A percentile compares a stretch with the other conserved stretches of the same genome.
These are phyloP conservation scores for Fusarium cyanostomum DNA, from an alignment of 2,329 filamentous ascomycete genomes.

Conservation along the genomic window DNA sequence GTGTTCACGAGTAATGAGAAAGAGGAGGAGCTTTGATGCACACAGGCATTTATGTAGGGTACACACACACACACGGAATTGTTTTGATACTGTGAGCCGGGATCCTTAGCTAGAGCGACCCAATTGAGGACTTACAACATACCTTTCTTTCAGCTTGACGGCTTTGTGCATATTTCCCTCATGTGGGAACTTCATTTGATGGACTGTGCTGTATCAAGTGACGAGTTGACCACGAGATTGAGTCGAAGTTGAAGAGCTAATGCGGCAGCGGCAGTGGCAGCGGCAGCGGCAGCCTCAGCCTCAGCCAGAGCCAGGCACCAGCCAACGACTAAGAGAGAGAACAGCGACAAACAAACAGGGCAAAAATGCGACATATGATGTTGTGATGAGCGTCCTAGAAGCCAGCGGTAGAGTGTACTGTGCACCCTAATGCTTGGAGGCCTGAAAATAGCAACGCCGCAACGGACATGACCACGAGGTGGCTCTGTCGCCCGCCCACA, in stretches of 20 bases:
- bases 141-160: not conserved
- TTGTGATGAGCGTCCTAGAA: not conserved
- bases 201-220: not conserved
- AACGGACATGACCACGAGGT: not conserved
- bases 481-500: not conserved
- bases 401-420: too few species aligned
- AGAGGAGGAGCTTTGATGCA: constrained; percentile 14
- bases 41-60: not conserved
- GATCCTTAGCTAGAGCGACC: constrained; percentile 5
- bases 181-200: not conserved
- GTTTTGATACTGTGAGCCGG: constrained; percentile 5
- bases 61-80: constrained; percentile 4
- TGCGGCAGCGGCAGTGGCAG: not conserved
- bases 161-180: constrained; percentile 11
- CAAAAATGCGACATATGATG: not conserved
- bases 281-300: too few species aligned
- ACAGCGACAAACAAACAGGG: not conserved
- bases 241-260: not conserved
- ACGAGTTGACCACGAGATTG: not conserved
- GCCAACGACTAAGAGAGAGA: not conserved
- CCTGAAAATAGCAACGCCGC: not conserved
- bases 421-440: too few species aligned
- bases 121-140: not conserved
- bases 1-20: not conserved
- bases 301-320: not conserved